These are phyloP conservation scores for Clonostachys rosea DNA, from an alignment of 2,329 filamentous ascomycete genomes.

Conservation along the genomic window DNA sequence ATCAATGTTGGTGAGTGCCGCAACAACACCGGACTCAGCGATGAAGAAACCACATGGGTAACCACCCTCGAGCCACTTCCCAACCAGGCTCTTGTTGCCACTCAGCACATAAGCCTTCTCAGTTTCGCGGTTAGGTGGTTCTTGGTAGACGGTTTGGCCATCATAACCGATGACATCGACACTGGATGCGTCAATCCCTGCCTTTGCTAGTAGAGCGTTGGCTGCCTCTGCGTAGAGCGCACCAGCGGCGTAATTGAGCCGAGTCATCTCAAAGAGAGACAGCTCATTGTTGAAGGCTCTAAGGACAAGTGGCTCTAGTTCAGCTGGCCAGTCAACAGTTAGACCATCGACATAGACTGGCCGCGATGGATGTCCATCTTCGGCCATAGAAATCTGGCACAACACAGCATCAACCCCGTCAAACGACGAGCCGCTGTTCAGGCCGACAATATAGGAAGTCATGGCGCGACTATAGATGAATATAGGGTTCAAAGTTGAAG, in stretches of 20 bases:
- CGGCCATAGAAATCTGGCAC: slow-evolving; percentile 15
- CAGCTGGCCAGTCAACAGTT: slow-evolving; percentile 17
- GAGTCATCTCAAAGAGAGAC: slow-evolving; percentile 16
- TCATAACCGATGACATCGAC: slow-evolving; percentile 20
- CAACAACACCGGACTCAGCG: slow-evolving; percentile 20
- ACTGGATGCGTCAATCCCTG: slow-evolving; percentile 11
- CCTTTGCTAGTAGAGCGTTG: slow-evolving; percentile 12
- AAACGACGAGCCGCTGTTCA: slow-evolving; percentile 21
- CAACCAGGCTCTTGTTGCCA: slow-evolving; percentile 13
- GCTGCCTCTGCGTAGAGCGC: slow-evolving; percentile 18
- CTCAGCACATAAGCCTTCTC: slow-evolving; percentile 10
- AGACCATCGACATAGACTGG: slow-evolving; percentile 17
- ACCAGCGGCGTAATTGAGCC: slow-evolving; percentile 20
- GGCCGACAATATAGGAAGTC: slow-evolving; percentile 14
- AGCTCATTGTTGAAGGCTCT: slow-evolving; percentile 17
- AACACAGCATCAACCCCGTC: slow-evolving; percentile 20
- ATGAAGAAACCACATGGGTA: slow-evolving; percentile 19
- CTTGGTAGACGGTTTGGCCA: slow-evolving; percentile 22
- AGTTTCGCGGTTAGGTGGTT: slow-evolving; percentile 14
- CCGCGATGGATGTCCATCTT: slow-evolving; percentile 17
- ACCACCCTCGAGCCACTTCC: slow-evolving; percentile 17
- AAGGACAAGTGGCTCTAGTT: slow-evolving; percentile 15
- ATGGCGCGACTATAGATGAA: not conserved
- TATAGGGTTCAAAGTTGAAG: too few relatives aligned
- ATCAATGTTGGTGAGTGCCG: slow-evolving; percentile 16